Base-by-base conservation (phyloP, 2,329 filamentous ascomycete species). In the Ilyonectria robusta region DNA sequence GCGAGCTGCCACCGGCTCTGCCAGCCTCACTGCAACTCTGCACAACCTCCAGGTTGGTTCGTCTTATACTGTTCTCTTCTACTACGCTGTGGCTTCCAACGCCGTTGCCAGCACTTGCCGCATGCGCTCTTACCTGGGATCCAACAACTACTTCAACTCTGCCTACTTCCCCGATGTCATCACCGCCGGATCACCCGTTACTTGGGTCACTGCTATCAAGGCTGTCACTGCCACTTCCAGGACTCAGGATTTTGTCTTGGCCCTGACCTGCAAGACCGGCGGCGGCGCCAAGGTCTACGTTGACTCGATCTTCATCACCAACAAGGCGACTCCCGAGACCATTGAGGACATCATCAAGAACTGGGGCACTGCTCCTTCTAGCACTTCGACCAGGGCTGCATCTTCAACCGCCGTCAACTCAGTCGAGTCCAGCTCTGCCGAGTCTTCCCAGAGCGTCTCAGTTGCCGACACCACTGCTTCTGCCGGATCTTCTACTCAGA, bases 11-110 rank as follows among this genome's bases (percentile, higher is more conserved):
- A 21, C 15, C 19, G 29, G 26, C 26, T 31, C 47, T 31, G 26
- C 47, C 6, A n/a, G 26, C 10, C 15, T 51, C 17, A 9, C 17
- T 21, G 23, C 26, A 21, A 51, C 26, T 7, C 47, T 63, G 2
- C 7, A 13, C 19, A 40, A 54, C 4, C 59, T 74, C 0, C 46
- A 70, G 10, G 42, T 54, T 2, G 51, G 31, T 15, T 66, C 62
- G 2, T 47, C 59, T n/a, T 74, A 74, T 50, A 74, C 72, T 0
- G 23, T 74, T 15, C 72, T 68, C 9, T 74, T 74, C 61, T 74
- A 64, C 40, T 69, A 73, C 33, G 42, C 53, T 2, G 46, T 74
- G 5, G 21, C 63, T 15, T 67, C 62, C 0, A 33, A 66, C 10
- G 53, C 64, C 7, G 37, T 37, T 3, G 35, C 29, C 5, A 51